Base-by-base conservation (phyloP, 139 green algal species). In the Mesostigma viride region DNA sequence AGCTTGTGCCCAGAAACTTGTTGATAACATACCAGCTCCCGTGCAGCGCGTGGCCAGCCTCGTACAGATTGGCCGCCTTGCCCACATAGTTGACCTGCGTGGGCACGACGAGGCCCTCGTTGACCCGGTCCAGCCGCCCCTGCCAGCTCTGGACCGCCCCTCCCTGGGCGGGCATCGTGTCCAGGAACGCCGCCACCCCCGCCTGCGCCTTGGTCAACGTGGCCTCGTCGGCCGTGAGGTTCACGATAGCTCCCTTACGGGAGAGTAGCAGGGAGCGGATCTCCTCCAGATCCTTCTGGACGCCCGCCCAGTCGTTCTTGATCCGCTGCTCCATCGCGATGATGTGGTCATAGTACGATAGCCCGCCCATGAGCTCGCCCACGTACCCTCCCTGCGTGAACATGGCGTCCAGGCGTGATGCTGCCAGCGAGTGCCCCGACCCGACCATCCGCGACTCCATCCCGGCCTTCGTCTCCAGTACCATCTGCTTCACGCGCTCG, bases 61-160 rank as follows among this genome's bases (percentile, higher is more conserved):
- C 87, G 76, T 96, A 99, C 78, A 99, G 76, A 80, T 99, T 96
- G 73, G 76, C 89, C 2, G 73, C 88, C 83, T 99, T 98, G 72
- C 86, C 90, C n/a, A 99, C 92, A 62, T 98, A 99, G 84, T 96
- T 97, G 8, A 99, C 93, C 84, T 95, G 88, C 4, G 91, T 98
- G 48, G 93, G 93, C 47, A 99, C 90, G 17, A 85, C 76, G 34
- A 99, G 79, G 24, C 84, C 87, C 81, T 96, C 90, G 73, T 95
- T 98, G 46, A 60, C 36, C 1, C 53, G 60, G 62, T 91, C 65
- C 32, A 81, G 68, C 4, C 62, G 40, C 0, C 11, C 51, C 2
- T 5, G 47, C 81, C 74, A 65, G 35, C 17, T 77, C 80, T 87
- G 57, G 44, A 46, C 5, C 53, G 22, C 31, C 32, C 35, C 33